Evolutionary conservation across 192 early-diverging fungal species (phyloP).

Genomic region (Coemansia sp.): DNA sequence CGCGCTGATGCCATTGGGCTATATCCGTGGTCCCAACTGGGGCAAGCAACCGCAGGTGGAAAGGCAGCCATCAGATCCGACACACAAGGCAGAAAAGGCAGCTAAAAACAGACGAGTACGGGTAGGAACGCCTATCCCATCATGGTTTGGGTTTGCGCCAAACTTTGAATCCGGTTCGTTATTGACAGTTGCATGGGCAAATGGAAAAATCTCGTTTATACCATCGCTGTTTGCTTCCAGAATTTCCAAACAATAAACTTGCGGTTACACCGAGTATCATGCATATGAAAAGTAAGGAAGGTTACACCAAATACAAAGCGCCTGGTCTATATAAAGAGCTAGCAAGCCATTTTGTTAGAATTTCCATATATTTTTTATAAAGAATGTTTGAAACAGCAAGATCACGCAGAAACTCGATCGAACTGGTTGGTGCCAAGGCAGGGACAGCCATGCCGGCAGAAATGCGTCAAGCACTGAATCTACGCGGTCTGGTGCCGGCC

Average conservation of each 20-base stretch:
- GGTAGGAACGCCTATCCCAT: conserved; percentile 36
- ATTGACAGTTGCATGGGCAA: conserved; percentile 54
- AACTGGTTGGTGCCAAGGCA: conserved; percentile 41
- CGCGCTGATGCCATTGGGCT: conserved; percentile 48
- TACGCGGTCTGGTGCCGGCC: conserved; percentile 73
- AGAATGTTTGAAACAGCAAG: conserved; percentile 2
- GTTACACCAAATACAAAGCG: too few relatives aligned
- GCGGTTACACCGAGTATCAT: conserved; percentile 1
- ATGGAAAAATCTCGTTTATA: conserved; percentile 51
- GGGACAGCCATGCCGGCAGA: conserved; percentile 42
- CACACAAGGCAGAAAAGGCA: conserved; percentile 6
- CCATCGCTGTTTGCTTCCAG: conserved; percentile 38
- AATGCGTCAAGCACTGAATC: conserved; percentile 58
- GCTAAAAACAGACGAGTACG: conserved; percentile 41
- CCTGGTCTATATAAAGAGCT: too few relatives aligned
- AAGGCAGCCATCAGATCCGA: neutral
- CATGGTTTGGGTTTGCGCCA: conserved; percentile 47
- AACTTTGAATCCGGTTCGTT: conserved; percentile 49
- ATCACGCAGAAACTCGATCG: conserved; percentile 51
- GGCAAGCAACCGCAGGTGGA: conserved; percentile 25
- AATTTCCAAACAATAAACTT: conserved; percentile 7
- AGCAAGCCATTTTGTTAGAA: too few relatives aligned
- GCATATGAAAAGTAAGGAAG: neutral
- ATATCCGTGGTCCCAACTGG: conserved; percentile 52
- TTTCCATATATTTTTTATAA: neutral